A percentile compares a stretch with the other conserved stretches of the same genome.
Conservation (phyloP, 768 basidiomycete genomes). For the Pleurotus sapidus region DNA sequence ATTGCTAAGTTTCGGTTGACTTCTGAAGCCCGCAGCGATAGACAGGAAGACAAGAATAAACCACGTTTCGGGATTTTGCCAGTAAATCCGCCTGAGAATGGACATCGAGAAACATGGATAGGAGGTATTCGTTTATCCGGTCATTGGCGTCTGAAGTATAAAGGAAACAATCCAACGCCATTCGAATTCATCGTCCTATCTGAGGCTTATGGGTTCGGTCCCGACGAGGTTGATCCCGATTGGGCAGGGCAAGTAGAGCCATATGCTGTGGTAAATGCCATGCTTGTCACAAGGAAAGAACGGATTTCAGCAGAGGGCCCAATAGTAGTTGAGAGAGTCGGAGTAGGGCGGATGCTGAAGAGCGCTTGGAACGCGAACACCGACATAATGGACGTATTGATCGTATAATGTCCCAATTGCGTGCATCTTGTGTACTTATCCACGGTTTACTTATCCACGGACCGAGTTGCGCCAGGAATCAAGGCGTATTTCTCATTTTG, state of each 20-base stretch:
- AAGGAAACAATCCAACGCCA: neutral
- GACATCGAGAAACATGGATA: neutral
- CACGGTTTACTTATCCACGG: no score
- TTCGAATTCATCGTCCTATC: neutral
- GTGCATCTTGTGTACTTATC: no score
- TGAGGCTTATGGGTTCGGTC: neutral
- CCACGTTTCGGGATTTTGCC: neutral
- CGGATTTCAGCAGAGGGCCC: neutral
- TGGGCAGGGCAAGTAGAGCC: neutral
- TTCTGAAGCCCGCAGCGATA: neutral
- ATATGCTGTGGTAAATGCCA: neutral
- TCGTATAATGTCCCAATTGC: neutral
- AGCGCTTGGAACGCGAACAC: neutral
- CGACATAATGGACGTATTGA: neutral
- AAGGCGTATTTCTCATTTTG: no score
- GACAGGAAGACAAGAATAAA: neutral
- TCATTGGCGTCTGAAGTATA: neutral
- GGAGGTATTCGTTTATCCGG: neutral
- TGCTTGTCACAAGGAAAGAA: neutral
- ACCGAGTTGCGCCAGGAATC: no score
- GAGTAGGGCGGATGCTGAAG: constrained; percentile 3
- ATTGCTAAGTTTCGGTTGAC: neutral
- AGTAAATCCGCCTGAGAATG: neutral
- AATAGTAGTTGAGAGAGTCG: neutral
- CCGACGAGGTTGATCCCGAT: neutral